These are phyloP conservation scores for Vigna radiata DNA, from an alignment of 306 rosid species.

Conservation along the genomic window DNA sequence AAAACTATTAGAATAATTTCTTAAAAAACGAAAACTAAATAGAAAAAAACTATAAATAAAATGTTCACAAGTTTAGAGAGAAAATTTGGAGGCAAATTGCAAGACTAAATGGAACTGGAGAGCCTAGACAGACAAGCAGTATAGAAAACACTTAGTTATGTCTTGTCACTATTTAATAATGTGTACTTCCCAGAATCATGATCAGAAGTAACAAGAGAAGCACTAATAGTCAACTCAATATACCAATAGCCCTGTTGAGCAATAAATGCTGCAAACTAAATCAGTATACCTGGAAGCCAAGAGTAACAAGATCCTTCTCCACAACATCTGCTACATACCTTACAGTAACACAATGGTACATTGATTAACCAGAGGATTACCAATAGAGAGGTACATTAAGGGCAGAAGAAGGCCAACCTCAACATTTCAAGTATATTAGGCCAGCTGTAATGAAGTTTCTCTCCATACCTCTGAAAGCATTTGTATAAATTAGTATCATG, in stretches of 20 bases:
- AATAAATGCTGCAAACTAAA: slow-evolving; percentile 35
- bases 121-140: not conserved
- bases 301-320: slow-evolving; percentile 92
- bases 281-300: slow-evolving; percentile 86
- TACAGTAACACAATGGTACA: slow-evolving; percentile 45
- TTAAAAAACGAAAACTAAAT: slow-evolving; percentile 12
- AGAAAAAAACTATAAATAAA: slow-evolving; percentile 1
- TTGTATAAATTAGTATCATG: slow-evolving; percentile 40
- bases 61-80: not conserved
- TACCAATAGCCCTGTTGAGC: slow-evolving; percentile 7
- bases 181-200: not conserved
- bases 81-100: slow-evolving; percentile 7
- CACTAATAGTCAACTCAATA: slow-evolving; percentile 32
- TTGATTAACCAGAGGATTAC: slow-evolving; percentile 43
- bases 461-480: slow-evolving; percentile 84
- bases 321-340: slow-evolving; percentile 94
- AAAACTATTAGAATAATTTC: slow-evolving; percentile 14
- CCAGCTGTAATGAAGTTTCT: slow-evolving; percentile 91
- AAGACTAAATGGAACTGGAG: slow-evolving; percentile 17
- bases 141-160: slow-evolving; percentile 5
- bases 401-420: slow-evolving; percentile 65
- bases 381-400: slow-evolving; percentile 25
- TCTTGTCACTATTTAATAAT: slow-evolving; percentile 23
- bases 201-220: slow-evolving; percentile 17
- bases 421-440: slow-evolving; percentile 87